Evolutionary conservation across 495 filamentous ascomycete genomes (phyloP).

Genomic region (Podospora australis): DNA sequence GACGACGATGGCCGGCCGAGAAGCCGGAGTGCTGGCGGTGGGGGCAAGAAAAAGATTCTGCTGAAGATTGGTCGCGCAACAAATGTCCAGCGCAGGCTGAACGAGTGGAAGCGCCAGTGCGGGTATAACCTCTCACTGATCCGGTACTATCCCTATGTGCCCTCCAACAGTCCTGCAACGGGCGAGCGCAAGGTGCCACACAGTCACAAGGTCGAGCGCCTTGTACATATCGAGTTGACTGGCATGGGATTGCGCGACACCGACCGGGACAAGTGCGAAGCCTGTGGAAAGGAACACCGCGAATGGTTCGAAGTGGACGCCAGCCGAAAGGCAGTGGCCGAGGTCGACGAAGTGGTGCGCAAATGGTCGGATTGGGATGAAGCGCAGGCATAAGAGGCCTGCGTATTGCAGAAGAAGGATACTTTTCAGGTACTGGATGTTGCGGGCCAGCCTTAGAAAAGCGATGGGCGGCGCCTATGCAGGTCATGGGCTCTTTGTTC

Average conservation of each 20-base stretch:
- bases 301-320: constrained; percentile 97
- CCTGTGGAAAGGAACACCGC: constrained; percentile 80
- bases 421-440: too few species aligned
- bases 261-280: constrained; percentile 52
- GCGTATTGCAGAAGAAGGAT: too few species aligned
- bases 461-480: too few species aligned
- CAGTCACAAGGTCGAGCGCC: constrained; percentile 78
- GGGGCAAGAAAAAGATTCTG: constrained; percentile 49
- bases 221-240: constrained; percentile 84
- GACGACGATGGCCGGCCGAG: constrained; percentile 6
- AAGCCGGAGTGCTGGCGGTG: constrained; percentile 7
- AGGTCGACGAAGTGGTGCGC: constrained; percentile 77
- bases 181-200: constrained; percentile 69
- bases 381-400: constrained; percentile 13
- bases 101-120: constrained; percentile 91
- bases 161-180: constrained; percentile 37
- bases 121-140: constrained; percentile 79
- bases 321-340: constrained; percentile 57
- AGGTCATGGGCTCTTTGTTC: too few species aligned
- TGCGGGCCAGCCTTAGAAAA: too few species aligned
- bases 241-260: constrained; percentile 57
- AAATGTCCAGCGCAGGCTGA: constrained; percentile 85
- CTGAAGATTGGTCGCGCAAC: constrained; percentile 88
- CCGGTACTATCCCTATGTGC: constrained; percentile 82
- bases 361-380: constrained; percentile 81